These are phyloP conservation scores for Aspergillus olivimuriae DNA, from an alignment of 495 filamentous ascomycete species.

Conservation along the genomic window DNA sequence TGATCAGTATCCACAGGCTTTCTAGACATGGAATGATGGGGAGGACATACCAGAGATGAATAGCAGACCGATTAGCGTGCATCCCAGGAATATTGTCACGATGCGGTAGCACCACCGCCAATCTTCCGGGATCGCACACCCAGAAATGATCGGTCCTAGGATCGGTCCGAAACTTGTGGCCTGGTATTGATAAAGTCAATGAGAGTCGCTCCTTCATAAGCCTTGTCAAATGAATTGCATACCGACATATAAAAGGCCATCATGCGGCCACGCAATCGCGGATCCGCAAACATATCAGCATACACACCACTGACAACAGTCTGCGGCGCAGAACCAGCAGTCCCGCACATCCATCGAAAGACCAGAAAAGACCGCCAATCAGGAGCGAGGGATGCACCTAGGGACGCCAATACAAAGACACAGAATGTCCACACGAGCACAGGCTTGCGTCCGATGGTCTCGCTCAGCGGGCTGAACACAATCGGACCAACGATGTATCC, in stretches of 20 bases:
- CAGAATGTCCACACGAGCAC: slow-evolving; percentile 57
- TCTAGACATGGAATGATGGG: slow-evolving; percentile 1
- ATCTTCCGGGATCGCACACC: slow-evolving; percentile 48
- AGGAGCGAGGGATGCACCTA: slow-evolving; percentile 64
- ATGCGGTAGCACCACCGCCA: slow-evolving; percentile 67
- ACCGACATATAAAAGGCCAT: slow-evolving; percentile 70
- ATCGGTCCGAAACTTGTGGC: slow-evolving; percentile 61
- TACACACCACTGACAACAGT: slow-evolving; percentile 66
- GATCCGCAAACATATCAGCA: slow-evolving; percentile 61
- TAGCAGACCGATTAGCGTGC: slow-evolving; percentile 34
- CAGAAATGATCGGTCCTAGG: slow-evolving; percentile 62
- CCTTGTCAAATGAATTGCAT: too few species aligned
- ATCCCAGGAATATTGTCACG: slow-evolving; percentile 50
- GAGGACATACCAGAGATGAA: slow-evolving; percentile 40
- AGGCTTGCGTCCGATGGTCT: slow-evolving; percentile 60
- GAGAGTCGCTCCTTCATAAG: slow-evolving; percentile 3
- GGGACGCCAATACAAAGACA: slow-evolving; percentile 58
- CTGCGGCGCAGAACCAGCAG: slow-evolving; percentile 60
- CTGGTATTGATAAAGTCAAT: slow-evolving; percentile 21
- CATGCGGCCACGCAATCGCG: slow-evolving; percentile 54
- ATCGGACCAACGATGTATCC: slow-evolving; percentile 64
- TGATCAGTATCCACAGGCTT: background rate
- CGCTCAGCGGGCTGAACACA: slow-evolving; percentile 63
- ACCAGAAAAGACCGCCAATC: slow-evolving; percentile 60
- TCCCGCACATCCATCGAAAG: slow-evolving; percentile 61